Evolutionary conservation across 768 basidiomycete species (phyloP), one percentile per base, ranked within the genome.

Genomic region (Chlorophyllum brunneum): DNA sequence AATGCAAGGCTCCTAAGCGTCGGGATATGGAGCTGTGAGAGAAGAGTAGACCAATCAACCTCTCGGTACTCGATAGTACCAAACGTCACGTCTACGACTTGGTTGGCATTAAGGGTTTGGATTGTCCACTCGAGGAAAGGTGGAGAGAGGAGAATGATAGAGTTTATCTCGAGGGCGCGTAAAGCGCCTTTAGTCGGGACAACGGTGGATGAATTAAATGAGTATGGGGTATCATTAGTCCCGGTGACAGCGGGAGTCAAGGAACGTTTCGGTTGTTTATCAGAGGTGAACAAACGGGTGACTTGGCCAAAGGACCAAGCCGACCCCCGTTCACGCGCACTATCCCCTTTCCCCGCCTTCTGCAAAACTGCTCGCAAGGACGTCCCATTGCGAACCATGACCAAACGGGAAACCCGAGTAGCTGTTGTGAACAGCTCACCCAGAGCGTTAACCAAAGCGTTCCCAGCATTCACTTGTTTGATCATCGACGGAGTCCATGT

Each of bases 41-140:
- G 42, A 27, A 52, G 31, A 10, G 20, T 22, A 27, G 10, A 8
- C 51, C 51, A 52, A 18, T 52, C 26, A 15, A 52, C 42, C n/a
- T 44, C 41, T 27, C 34, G 42, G 40, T 24, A 43, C 11, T 44
- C 51, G 42, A 52, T 52, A 4, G 40, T 44, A 8, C 51, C 55
- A 20, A 58, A 56, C 23, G 50, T 43, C 18, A 58, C 45, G 5
- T 43, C 33, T 20, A 50, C 51, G 37, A 58, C 41, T 1, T 42
- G 30, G 37, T 55, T 51, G 22, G 26, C 30, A 22, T 56, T 55
- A 15, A 58, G 48, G 8, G 54, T 36, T 20, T 47, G 44, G n/a
- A 58, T 48, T 5, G 54, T 58, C 57, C 57, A 58, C 7, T 56
- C 54, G 18, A 47, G 40, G 40, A 55, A 51, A 16, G 48, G 54